Conservation (phyloP, 2,329 filamentous ascomycete species). For the Hirsutella minnesotensis region DNA sequence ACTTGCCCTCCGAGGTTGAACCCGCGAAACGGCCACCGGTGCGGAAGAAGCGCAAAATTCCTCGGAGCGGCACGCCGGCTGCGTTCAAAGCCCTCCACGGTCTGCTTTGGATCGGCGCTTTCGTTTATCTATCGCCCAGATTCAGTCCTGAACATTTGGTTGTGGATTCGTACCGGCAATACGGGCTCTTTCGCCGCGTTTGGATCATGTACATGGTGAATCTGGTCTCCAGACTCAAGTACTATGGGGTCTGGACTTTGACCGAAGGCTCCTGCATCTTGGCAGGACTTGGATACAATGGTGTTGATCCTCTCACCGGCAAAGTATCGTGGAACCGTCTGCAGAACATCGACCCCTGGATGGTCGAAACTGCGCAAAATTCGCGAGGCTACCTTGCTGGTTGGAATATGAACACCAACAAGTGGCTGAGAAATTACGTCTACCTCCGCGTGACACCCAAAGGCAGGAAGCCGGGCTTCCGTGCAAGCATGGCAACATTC, state of each 20-base stretch:
- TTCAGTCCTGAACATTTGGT: conserved; percentile 56
- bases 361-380: conserved; percentile 84
- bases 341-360: conserved; percentile 77
- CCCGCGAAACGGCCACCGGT: conserved; percentile 76
- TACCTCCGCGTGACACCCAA: conserved; percentile 91
- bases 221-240: conserved; percentile 75
- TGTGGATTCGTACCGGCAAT: conserved; percentile 52
- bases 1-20: conserved; percentile 69
- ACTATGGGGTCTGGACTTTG: conserved; percentile 91
- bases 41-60: conserved; percentile 82
- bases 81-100: conserved; percentile 63
- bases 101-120: conserved; percentile 66
- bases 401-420: conserved; percentile 99
- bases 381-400: conserved; percentile 80
- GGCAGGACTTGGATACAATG: conserved; percentile 87
- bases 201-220: conserved; percentile 77
- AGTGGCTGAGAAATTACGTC: conserved; percentile 91
- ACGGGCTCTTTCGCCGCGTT: conserved; percentile 59
- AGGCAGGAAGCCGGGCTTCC: conserved; percentile 92
- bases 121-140: conserved; percentile 57
- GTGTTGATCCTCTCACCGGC: conserved; percentile 72
- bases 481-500: conserved; percentile 89
- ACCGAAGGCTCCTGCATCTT: conserved; percentile 93
- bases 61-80: conserved; percentile 78
- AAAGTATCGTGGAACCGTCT: conserved; percentile 81